Evolutionary conservation across 164 flowering plant species (phyloP), one percentile per base, ranked within the genome.

Genomic region (Platanus orientalis): DNA sequence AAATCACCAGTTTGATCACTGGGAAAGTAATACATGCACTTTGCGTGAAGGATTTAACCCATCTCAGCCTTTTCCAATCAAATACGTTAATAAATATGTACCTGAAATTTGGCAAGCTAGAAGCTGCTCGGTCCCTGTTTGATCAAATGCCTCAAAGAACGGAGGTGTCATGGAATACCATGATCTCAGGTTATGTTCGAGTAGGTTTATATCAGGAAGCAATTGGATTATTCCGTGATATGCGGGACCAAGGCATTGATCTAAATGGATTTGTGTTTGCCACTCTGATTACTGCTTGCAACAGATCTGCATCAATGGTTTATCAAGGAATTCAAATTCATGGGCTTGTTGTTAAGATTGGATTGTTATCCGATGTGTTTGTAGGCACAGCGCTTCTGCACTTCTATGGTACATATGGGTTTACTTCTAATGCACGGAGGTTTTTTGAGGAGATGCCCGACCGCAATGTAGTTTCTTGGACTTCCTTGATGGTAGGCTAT

Each of bases 61-160:
- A 45, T 21, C 60, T 77, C 28, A 49, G 80, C 64, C 66, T 69
- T 27, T 69, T 84, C 29, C 66, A 77, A 20, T 45, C 70, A 0
- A 85, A 85, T 50, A 85, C 90, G 4, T 64, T 85, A 76, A 65
- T 85, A 0, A 70, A 61, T 21, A 75, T 83, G 84, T 85, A 85
- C 59, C 58, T 79, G 0, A 78, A 67, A 62, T 73, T 81, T 48
- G 84, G 83, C 2, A 65, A 63, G 10, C 45, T 81, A 1, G 64
- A 54, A 0, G 36, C 26, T 53, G 83, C 84, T 5, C 71, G 76
- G 25, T 30, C 70, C 24, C 67, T 85, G 78, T 85, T 85, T 34
- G 88, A 83, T 20, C 69, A 67, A 36, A 36, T 36, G 42, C 42
- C 5, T 36, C 42, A 1, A 36, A 36, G 42, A 36, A 36, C 9